Conservation (phyloP, 805 yeast species). For the Yarrowia sp. region DNA sequence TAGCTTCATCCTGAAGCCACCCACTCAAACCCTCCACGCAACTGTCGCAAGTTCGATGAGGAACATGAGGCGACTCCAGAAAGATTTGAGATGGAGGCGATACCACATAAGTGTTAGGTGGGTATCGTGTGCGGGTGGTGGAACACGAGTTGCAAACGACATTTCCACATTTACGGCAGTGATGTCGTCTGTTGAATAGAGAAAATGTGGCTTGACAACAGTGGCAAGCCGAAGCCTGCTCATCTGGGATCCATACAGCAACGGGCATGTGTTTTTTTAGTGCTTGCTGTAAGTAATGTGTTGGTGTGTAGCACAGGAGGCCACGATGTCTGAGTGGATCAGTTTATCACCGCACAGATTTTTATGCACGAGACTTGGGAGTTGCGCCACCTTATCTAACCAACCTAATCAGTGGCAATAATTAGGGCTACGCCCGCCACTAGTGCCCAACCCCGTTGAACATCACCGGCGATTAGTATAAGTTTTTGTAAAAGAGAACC, state of each 20-base stretch:
- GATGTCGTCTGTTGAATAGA: conserved; percentile 76
- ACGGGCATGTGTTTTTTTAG: conserved; percentile 20
- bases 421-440: no score
- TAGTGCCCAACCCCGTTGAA: no score
- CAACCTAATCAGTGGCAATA: conserved; percentile 5
- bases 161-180: conserved; percentile 76
- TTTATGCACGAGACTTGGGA: conserved; percentile 36
- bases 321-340: neutral
- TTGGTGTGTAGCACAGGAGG: conserved; percentile 1
- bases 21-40: conserved; percentile 67
- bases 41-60: conserved; percentile 76
- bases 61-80: conserved; percentile 59
- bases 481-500: no score
- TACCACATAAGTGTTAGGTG: conserved; percentile 66
- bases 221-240: conserved; percentile 54
- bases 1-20: conserved; percentile 18
- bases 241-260: conserved; percentile 33
- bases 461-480: no score
- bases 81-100: conserved; percentile 59
- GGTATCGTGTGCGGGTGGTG: conserved; percentile 57
- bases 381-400: conserved; percentile 32
- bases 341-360: conserved; percentile 30
- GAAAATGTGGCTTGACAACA: conserved; percentile 62
- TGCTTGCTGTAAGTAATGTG: neutral
- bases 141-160: conserved; percentile 80